Evolutionary conservation across 2,329 filamentous ascomycete species (phyloP).

Genomic region (Colletotrichum aenigma): DNA sequence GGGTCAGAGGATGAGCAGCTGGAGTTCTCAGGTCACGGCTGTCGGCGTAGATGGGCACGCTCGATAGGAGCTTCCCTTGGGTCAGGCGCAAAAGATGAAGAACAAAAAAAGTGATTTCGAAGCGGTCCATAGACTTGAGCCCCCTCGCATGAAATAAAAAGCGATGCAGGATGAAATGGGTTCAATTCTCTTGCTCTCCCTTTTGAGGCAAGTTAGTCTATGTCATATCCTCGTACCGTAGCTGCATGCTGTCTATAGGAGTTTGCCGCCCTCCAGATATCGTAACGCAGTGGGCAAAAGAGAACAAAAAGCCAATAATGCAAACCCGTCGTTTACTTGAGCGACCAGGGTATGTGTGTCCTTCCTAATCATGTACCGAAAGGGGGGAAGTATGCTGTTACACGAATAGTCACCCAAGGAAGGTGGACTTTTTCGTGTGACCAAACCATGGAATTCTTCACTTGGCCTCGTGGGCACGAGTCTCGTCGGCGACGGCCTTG

Average conservation of each 20-base stretch:
- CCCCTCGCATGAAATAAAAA: not conserved
- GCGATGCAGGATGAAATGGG: not conserved
- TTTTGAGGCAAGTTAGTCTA: not conserved
- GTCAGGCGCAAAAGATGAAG: not conserved
- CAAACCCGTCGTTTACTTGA: not conserved
- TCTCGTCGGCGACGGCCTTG: not conserved
- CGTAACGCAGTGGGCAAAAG: not conserved
- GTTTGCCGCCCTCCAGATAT: not conserved
- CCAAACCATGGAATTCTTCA: not conserved
- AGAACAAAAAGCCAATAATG: not conserved
- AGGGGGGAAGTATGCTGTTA: not conserved
- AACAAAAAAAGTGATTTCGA: conserved; percentile 10
- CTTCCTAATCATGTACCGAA: not conserved
- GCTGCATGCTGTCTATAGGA: not conserved
- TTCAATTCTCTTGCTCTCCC: not conserved
- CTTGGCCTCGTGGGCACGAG: not conserved
- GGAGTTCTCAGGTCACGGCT: not conserved
- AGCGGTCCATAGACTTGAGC: not conserved
- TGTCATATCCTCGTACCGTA: not conserved
- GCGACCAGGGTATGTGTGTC: not conserved
- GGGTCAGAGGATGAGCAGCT: not conserved
- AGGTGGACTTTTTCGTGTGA: not conserved
- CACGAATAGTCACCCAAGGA: not conserved
- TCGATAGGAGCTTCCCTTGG: not conserved
- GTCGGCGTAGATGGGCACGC: not conserved